Percentiles rank a stretch among this genome's conserved stretches.
These are phyloP conservation scores for Kodamaea sp. DNA, from an alignment of 1,139 yeast genomes.

Conservation along the genomic window DNA sequence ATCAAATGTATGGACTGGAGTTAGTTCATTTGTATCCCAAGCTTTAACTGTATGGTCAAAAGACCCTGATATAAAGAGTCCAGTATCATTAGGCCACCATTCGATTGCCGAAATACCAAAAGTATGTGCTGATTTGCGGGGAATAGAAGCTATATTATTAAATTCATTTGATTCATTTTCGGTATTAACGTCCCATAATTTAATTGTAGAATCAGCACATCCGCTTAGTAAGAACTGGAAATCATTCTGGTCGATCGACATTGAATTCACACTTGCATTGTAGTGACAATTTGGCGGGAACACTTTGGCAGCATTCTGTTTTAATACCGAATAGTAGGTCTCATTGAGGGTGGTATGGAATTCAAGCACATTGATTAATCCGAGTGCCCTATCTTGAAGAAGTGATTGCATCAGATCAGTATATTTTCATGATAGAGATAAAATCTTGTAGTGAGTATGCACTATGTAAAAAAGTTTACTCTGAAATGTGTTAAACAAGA, in stretches of 20 bases:
- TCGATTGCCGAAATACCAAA: constrained; percentile 70
- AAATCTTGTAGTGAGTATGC: not conserved
- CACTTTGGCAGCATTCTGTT: constrained; percentile 24
- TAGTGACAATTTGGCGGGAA: constrained; percentile 41
- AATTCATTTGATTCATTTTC: constrained; percentile 15
- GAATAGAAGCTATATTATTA: constrained; percentile 39
- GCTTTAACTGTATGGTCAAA: constrained; percentile 74
- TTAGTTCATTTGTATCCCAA: constrained; percentile 73
- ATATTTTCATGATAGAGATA: not conserved
- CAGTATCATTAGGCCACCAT: constrained; percentile 92
- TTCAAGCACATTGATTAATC: constrained; percentile 29
- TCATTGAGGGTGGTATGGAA: constrained; percentile 41
- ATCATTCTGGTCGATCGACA: constrained; percentile 57
- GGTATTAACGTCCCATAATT: constrained; percentile 52
- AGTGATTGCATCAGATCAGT: constrained; percentile 35
- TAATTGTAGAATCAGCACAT: constrained; percentile 71
- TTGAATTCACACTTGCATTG: constrained; percentile 56
- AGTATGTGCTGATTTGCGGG: constrained; percentile 55
- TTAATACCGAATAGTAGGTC: constrained; percentile 32
- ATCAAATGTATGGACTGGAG: constrained; percentile 63
- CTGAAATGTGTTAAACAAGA: not conserved
- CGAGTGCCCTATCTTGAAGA: constrained; percentile 31
- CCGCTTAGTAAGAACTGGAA: constrained; percentile 61
- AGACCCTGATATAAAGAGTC: constrained; percentile 79
- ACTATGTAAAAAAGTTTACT: not conserved